Conservation (phyloP, 1,284 basidiomycete species). For the Wolfiporia cocos region DNA sequence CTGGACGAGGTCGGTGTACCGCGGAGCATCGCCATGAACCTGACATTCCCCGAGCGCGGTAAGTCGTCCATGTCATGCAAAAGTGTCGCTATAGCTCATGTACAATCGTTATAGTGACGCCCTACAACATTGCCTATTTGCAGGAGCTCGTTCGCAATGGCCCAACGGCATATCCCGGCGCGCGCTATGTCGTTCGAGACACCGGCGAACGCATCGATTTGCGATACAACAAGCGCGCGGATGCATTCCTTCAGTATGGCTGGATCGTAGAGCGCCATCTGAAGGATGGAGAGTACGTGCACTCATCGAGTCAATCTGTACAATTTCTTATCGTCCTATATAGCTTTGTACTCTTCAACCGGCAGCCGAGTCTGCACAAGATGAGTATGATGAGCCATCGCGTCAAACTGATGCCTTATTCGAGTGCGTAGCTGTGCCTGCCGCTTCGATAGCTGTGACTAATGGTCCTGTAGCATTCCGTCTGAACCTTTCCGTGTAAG, state of each 20-base stretch:
- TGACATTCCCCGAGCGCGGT: slow-evolving; percentile 98
- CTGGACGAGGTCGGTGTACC: slow-evolving; percentile 98
- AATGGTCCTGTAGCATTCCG: slow-evolving; percentile 70
- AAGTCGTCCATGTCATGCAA: too few species aligned
- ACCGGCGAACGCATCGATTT: slow-evolving; percentile 98
- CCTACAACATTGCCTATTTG: slow-evolving; percentile 94
- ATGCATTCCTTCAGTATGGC: slow-evolving; percentile 95
- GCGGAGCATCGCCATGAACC: slow-evolving; percentile 94
- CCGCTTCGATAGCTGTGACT: slow-evolving; percentile 20
- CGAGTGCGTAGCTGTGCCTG: slow-evolving; percentile 47
- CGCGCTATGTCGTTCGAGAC: slow-evolving; percentile 95
- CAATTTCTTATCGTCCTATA: background rate
- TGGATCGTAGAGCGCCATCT: slow-evolving; percentile 99
- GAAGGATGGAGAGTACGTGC: slow-evolving; percentile 91
- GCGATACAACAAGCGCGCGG: slow-evolving; percentile 96
- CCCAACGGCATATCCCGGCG: slow-evolving; percentile 93
- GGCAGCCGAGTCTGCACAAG: slow-evolving; percentile 97
- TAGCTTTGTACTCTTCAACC: slow-evolving; percentile 95
- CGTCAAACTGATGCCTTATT: slow-evolving; percentile 97
- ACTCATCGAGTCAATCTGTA: background rate
- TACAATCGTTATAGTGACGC: slow-evolving; percentile 90
- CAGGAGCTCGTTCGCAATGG: slow-evolving; percentile 97
- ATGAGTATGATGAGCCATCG: slow-evolving; percentile 99
- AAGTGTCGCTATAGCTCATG: too few species aligned
- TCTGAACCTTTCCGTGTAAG: slow-evolving; percentile 92